A percentile compares a stretch with the other conserved stretches of the same genome.
Conservation (phyloP, 495 filamentous ascomycete genomes). For the Usnea hakonensis region DNA sequence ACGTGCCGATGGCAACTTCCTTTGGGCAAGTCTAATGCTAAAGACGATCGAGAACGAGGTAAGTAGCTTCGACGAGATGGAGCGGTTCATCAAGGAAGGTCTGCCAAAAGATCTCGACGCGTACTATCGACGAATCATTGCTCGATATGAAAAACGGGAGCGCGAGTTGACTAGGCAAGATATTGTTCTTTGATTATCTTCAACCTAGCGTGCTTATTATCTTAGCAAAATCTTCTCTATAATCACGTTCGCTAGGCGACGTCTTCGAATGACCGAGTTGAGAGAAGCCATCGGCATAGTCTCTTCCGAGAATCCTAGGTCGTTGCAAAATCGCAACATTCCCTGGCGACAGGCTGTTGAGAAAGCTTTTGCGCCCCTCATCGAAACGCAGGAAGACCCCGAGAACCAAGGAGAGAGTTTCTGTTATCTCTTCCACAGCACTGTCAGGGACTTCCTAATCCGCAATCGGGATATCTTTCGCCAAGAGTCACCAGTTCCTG, state of each 20-base stretch:
- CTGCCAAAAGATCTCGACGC: constrained; percentile 14
- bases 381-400: constrained; percentile 4
- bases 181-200: not conserved
- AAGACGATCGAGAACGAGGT: constrained; percentile 9
- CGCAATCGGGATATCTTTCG: not conserved
- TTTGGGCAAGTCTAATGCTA: constrained; percentile 21
- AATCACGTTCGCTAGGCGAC: constrained; percentile 4
- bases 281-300: constrained; percentile 8
- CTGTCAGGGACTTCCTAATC: constrained; percentile 6
- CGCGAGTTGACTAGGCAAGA: constrained; percentile 1
- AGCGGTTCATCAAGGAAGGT: constrained; percentile 14
- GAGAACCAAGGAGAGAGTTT: not conserved
- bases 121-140: constrained; percentile 6
- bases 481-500: not conserved
- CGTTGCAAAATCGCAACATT: constrained; percentile 7
- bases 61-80: constrained; percentile 13
- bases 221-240: constrained; percentile 7
- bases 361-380: constrained; percentile 3
- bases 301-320: not conserved
- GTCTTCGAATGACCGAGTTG: constrained; percentile 5
- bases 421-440: constrained; percentile 7
- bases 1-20: constrained; percentile 15
- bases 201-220: not conserved
- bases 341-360: constrained; percentile 7
- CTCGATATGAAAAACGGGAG: constrained; percentile 6